Base-by-base conservation (phyloP, 2,329 filamentous ascomycete species). In the Aspergillus carbonarius region DNA sequence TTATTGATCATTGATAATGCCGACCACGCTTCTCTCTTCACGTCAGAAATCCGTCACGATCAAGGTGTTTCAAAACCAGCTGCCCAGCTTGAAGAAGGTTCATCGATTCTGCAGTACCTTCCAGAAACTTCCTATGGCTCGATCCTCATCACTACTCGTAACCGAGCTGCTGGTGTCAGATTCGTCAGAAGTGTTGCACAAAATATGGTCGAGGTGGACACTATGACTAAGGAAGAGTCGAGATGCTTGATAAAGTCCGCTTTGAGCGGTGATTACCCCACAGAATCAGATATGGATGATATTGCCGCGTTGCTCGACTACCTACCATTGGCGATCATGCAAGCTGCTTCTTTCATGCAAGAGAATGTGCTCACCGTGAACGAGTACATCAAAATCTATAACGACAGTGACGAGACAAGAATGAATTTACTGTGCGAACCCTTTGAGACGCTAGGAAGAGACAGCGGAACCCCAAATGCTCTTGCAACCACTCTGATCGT, bases 1-100 rank as follows among this genome's bases (percentile, higher is more conserved):
- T 18, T 63, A 10, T 18, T 66, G 27, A 63, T 66, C 17, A 55
- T 66, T 46, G 64, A 66, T 23, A 65, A 65, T 18, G 63, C 60
- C 15, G 64, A 66, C 13, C 55, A 66, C 46, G 59, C 59, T 25
- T 62, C 59, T 1, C 42, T 63, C 12, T 63, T 63, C 12, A 32
- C 42, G 15, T 44, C 46, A 9, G 30, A 15, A 15, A 46, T 37
- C 1, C 46, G 51, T 1, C 46, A 17, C 8, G 25, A 9, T 10
- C 44, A 48, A 5, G n/a, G 1, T 9, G 0, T n/a, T 10, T 48
- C 25, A 10, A 32, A 27, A 9, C 6, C 25, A 32, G 25, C 44
- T 18, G 20, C 35, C 10, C 35, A 46, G 2, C 5, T 20, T 3
- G 46, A 55, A 27, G 32, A 34, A 10, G 44, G 34, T 7, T 13